Evolutionary conservation across 306 rosid genomes (phyloP).

Genomic region (Fagus sylvatica): DNA sequence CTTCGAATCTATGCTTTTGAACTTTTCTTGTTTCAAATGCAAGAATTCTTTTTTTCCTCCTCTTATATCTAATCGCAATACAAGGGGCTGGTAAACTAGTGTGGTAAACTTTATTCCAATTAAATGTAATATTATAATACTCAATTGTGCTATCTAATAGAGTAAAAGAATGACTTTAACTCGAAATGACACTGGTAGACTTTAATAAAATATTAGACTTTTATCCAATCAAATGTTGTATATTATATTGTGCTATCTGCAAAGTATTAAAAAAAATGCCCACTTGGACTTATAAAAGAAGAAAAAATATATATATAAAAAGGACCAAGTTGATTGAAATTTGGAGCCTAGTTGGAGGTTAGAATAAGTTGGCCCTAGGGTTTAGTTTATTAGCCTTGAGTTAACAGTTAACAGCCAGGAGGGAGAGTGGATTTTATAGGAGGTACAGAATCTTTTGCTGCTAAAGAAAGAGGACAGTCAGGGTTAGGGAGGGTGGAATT

Average conservation of each 20-base stretch:
- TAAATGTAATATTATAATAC: neutral
- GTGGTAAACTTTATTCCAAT: neutral
- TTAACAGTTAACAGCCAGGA: neutral
- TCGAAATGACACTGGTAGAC: neutral
- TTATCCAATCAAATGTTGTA: no score
- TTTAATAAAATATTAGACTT: neutral
- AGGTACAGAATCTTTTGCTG: conserved; percentile 13
- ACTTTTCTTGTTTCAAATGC: neutral
- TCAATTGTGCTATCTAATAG: no score
- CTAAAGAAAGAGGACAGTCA: neutral
- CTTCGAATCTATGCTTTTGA: conserved; percentile 38
- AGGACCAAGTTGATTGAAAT: neutral
- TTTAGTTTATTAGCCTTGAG: no score
- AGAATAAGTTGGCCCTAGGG: neutral
- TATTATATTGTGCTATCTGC: no score
- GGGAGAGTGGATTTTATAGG: neutral
- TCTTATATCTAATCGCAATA: conserved; percentile 7
- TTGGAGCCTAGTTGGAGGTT: neutral
- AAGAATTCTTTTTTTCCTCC: no score
- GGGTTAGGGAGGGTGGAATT: conserved; percentile 14
- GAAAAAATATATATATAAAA: neutral
- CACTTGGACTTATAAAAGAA: no score
- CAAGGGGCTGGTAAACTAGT: conserved; percentile 9
- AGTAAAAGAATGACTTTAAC: neutral
- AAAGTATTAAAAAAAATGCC: no score